Conservation (phyloP, 1,139 yeast genomes). For the Suzukiozyma palmioleophila region DNA sequence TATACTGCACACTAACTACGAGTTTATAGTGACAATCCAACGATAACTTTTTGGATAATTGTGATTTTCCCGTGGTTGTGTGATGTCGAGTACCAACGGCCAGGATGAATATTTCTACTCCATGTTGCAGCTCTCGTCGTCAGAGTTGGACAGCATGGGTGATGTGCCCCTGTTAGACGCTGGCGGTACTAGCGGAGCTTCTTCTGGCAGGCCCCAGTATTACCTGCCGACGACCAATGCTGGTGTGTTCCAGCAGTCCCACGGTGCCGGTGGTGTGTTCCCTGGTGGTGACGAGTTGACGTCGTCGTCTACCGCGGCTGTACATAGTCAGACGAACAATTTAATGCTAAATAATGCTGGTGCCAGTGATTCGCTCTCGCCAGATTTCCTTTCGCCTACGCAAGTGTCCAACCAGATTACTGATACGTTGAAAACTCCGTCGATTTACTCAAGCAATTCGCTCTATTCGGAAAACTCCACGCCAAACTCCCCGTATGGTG, state of each 20-base stretch:
- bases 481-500: conserved; percentile 37
- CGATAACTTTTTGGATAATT: not conserved
- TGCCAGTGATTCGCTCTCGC: conserved; percentile 6
- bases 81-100: conserved; percentile 5
- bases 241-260: no score
- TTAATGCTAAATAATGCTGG: no score
- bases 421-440: conserved; percentile 12
- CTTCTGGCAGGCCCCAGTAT: no score
- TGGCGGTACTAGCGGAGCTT: no score
- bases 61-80: not conserved
- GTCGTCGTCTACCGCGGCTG: no score
- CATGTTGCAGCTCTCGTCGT: conserved; percentile 16
- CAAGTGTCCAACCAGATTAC: not conserved
- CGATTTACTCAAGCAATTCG: conserved; percentile 23
- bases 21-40: not conserved
- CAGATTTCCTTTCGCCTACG: conserved; percentile 12
- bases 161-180: not conserved
- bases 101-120: conserved; percentile 27
- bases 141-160: conserved; percentile 9
- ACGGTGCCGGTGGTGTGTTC: no score
- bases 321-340: no score
- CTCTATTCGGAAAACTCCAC: conserved; percentile 34
- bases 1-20: not conserved
- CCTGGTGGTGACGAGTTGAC: no score
- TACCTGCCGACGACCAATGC: no score